Conservation (phyloP, 1,139 yeast genomes). For the Eremothecium gossypii region DNA sequence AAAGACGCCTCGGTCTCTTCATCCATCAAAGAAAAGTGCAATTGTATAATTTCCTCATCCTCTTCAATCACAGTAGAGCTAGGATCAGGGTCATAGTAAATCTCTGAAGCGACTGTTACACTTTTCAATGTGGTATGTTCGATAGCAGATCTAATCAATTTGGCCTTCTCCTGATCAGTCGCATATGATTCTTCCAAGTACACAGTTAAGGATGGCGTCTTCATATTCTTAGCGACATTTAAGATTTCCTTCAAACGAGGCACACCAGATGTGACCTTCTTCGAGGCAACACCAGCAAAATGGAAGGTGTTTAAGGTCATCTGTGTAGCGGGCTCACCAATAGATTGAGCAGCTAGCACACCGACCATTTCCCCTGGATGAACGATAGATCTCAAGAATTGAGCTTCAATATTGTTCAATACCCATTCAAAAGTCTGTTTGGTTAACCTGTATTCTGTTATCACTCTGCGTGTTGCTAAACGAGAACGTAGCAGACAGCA, state of each 20-base stretch:
- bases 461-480: slow-evolving; percentile 79
- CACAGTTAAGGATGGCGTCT: slow-evolving; percentile 96
- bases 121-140: slow-evolving; percentile 93
- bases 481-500: slow-evolving; percentile 89
- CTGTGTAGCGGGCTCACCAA: slow-evolving; percentile 99
- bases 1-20: slow-evolving; percentile 91
- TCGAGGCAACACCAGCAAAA: slow-evolving; percentile 99
- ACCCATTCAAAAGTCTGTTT: slow-evolving; percentile 93
- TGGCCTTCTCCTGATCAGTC: slow-evolving; percentile 84
- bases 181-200: slow-evolving; percentile 76
- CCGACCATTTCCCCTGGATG: slow-evolving; percentile 99
- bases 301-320: slow-evolving; percentile 99
- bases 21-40: slow-evolving; percentile 95
- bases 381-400: slow-evolving; percentile 85
- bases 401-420: slow-evolving; percentile 84
- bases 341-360: slow-evolving; percentile 97
- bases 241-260: slow-evolving; percentile 99
- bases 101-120: slow-evolving; percentile 96
- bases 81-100: slow-evolving; percentile 97
- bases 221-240: slow-evolving; percentile 95
- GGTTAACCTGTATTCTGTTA: slow-evolving; percentile 82
- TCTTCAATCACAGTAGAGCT: slow-evolving; percentile 91
- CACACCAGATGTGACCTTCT: slow-evolving; percentile 98
- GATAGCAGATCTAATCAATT: slow-evolving; percentile 90
- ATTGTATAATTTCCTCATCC: slow-evolving; percentile 94